Conservation (phyloP, 2,329 filamentous ascomycete species). For the Pseudogymnoascus sp. region DNA sequence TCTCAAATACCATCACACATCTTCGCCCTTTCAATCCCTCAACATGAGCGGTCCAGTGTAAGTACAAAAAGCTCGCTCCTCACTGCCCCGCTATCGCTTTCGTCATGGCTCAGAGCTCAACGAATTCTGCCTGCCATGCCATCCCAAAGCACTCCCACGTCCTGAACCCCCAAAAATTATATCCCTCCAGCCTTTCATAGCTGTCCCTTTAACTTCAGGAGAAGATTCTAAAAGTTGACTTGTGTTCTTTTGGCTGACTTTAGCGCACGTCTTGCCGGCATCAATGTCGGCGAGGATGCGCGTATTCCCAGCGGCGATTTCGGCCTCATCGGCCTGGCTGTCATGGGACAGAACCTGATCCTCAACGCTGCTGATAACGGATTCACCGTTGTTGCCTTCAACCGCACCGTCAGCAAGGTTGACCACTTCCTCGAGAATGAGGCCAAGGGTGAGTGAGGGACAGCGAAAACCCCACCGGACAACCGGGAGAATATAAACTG, state of each 20-base stretch:
- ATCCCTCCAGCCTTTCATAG: constrained; percentile 15
- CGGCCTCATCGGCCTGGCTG: constrained; percentile 85
- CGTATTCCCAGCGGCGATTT: constrained; percentile 57
- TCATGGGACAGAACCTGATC: constrained; percentile 86
- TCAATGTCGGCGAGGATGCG: constrained; percentile 55
- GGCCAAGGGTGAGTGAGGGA: constrained; percentile 56
- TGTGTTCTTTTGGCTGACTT: constrained; percentile 27
- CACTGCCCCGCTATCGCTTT: constrained; percentile 26
- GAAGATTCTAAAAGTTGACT: constrained; percentile 16
- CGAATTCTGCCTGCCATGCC: constrained; percentile 10
- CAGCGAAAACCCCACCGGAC: neutral
- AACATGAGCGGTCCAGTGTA: constrained; percentile 44
- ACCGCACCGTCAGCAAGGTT: constrained; percentile 98
- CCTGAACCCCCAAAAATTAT: neutral
- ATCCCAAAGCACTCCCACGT: neutral
- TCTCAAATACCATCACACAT: neutral
- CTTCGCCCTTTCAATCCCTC: constrained; percentile 7
- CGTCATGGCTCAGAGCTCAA: constrained; percentile 12
- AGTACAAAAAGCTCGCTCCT: constrained; percentile 36
- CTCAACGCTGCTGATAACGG: constrained; percentile 83
- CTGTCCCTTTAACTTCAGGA: constrained; percentile 10
- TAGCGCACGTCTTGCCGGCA: constrained; percentile 67
- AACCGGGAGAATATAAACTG: constrained; percentile 31
- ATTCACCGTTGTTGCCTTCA: constrained; percentile 97
- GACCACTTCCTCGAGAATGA: constrained; percentile 87